phyloP scores from a whole-genome alignment of 2,329 filamentous ascomycete species.

The Colletotrichum liaoningense region DNA sequence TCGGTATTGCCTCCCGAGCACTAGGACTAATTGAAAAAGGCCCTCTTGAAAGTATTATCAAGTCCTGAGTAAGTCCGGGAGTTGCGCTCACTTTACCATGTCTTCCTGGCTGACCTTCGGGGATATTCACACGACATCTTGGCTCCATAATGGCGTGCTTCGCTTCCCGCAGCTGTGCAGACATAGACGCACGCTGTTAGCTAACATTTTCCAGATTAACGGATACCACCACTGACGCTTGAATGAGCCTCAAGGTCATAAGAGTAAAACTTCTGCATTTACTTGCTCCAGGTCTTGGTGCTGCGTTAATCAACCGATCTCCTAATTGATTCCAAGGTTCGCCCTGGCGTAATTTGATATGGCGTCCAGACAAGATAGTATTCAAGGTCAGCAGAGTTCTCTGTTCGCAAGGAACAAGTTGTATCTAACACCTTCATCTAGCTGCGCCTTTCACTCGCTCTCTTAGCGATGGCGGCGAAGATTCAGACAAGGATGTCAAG shows the following conservation, averaged over 20 bases:
- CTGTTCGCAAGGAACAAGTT: background rate
- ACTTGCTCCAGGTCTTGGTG: background rate
- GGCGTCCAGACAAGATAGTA: background rate
- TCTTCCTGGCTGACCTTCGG: background rate
- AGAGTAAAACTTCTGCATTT: background rate
- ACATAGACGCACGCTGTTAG: background rate
- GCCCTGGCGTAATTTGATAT: background rate
- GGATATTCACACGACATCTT: conserved; percentile 16
- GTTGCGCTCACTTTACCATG: background rate
- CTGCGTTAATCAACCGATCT: no score
- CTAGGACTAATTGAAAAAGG: background rate
- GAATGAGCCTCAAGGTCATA: background rate
- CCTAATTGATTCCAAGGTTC: no score
- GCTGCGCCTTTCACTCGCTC: background rate
- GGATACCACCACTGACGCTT: background rate
- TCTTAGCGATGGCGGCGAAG: background rate
- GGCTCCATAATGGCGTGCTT: conserved; percentile 31
- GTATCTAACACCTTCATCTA: background rate
- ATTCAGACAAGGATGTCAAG: conserved; percentile 16
- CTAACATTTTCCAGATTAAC: background rate
- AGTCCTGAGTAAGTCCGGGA: background rate
- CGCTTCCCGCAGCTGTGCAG: background rate
- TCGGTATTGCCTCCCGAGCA: background rate
- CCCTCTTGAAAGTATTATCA: background rate
- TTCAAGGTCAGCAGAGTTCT: background rate